Conservation (phyloP, 768 basidiomycete genomes). For the Leccinum incarnatum region DNA sequence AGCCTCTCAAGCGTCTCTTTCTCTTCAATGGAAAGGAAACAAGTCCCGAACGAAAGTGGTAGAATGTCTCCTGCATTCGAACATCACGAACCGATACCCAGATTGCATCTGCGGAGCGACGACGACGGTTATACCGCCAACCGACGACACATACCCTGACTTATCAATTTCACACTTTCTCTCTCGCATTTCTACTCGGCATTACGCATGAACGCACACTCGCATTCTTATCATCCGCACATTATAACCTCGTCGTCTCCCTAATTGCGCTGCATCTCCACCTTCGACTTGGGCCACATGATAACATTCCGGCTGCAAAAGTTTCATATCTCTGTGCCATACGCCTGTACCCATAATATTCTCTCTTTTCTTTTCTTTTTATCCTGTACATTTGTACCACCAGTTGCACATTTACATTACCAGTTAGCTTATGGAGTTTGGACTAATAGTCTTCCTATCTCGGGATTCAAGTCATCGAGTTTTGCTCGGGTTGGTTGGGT, state of each 20-base stretch:
- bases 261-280: constrained; percentile 32
- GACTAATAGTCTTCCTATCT: constrained; percentile 31
- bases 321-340: constrained; percentile 30
- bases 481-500: constrained; percentile 27
- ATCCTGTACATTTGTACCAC: constrained; percentile 33
- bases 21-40: constrained; percentile 54
- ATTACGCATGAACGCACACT: constrained; percentile 25
- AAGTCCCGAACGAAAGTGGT: constrained; percentile 28
- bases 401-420: constrained; percentile 36
- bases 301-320: constrained; percentile 23
- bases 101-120: constrained; percentile 24
- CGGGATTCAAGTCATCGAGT: constrained; percentile 26
- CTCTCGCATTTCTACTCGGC: constrained; percentile 21
- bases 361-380: constrained; percentile 11
- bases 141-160: constrained; percentile 36
- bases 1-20: constrained; percentile 64
- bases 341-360: constrained; percentile 34
- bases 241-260: constrained; percentile 30
- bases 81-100: constrained; percentile 29
- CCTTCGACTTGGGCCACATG: constrained; percentile 11
- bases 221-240: constrained; percentile 28
- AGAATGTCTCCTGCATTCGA: constrained; percentile 15
- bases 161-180: constrained; percentile 24
- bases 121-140: constrained; percentile 32
- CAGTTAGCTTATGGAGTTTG: constrained; percentile 31